phyloP scores from a whole-genome alignment of 805 yeast species.

The Starmerella lactis-condensi region DNA sequence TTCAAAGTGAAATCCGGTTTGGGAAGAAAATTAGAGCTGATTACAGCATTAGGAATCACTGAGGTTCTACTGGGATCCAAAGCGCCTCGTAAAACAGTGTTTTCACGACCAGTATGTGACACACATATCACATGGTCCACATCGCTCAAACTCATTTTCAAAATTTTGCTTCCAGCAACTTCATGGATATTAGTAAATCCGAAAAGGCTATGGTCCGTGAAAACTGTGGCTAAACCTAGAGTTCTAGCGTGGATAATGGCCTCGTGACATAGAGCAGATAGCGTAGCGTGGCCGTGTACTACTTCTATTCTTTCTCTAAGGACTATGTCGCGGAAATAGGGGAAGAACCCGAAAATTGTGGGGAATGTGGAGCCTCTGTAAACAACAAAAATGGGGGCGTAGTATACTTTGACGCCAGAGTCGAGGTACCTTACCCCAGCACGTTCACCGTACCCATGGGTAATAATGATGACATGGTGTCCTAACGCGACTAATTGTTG shows the following conservation, averaged over 20 bases:
- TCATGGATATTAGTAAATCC: conserved; percentile 79
- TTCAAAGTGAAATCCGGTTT: conserved; percentile 20
- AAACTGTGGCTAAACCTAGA: conserved; percentile 79
- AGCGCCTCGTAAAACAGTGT: conserved; percentile 73
- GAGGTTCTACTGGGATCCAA: conserved; percentile 60
- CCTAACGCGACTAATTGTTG: conserved; percentile 59
- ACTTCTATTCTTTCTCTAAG: conserved; percentile 72
- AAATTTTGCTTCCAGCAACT: conserved; percentile 66
- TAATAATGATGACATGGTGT: conserved; percentile 67
- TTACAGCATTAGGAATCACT: conserved; percentile 95
- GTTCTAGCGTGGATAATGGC: conserved; percentile 79
- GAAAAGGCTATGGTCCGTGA: conserved; percentile 89
- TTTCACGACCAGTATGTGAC: conserved; percentile 89
- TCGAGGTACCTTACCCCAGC: conserved; percentile 67
- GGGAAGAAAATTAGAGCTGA: conserved; percentile 52
- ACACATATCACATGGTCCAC: conserved; percentile 92
- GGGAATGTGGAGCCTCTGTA: conserved; percentile 77
- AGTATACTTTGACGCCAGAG: conserved; percentile 83
- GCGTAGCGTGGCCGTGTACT: conserved; percentile 89
- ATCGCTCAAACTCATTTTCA: conserved; percentile 68
- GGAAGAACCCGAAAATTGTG: conserved; percentile 73
- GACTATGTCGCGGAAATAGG: conserved; percentile 65
- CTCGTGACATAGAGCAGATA: conserved; percentile 73
- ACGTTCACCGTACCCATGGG: conserved; percentile 75
- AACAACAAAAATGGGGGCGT: conserved; percentile 65